These are phyloP conservation scores for Citropsis articulata DNA, from an alignment of 345 rosid species.

Conservation along the genomic window DNA sequence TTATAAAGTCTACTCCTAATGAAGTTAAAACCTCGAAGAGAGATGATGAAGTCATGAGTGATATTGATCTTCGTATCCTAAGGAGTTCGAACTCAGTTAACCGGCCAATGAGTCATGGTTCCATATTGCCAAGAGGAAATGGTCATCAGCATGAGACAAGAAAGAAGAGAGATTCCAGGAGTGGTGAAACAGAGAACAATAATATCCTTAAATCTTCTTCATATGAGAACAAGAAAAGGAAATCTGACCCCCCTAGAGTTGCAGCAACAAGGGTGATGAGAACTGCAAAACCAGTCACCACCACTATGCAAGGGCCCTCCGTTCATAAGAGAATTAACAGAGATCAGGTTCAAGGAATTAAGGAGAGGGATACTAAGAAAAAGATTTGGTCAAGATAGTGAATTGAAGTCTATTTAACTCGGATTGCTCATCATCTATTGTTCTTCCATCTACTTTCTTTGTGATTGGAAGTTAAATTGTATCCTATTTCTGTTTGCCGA, in stretches of 20 bases:
- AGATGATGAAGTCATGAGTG: conserved; percentile 45
- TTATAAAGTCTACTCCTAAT: conserved; percentile 40
- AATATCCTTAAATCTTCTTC: conserved; percentile 27
- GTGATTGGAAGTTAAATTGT: background rate
- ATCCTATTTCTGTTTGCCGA: background rate
- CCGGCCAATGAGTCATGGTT: conserved; percentile 43
- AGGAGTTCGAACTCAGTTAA: conserved; percentile 57
- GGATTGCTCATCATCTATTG: background rate
- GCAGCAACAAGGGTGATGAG: conserved; percentile 41
- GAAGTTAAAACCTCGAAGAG: conserved; percentile 41
- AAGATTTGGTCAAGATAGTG: conserved; percentile 70
- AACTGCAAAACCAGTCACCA: conserved; percentile 42
- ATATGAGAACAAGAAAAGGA: conserved; percentile 56
- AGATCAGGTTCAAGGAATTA: conserved; percentile 48
- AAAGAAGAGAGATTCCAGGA: conserved; percentile 69
- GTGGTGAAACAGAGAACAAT: conserved; percentile 80
- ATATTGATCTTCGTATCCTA: conserved; percentile 52
- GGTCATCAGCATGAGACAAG: conserved; percentile 34
- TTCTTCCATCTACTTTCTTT: conserved; percentile 1
- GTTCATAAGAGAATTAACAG: conserved; percentile 51
- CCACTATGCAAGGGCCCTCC: conserved; percentile 33
- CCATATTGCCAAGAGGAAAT: conserved; percentile 34
- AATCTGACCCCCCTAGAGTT: conserved; percentile 75
- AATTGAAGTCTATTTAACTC: background rate
- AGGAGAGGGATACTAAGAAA: conserved; percentile 67